Evolutionary conservation across 2,329 filamentous ascomycete species (phyloP), one percentile per base, ranked within the genome.

Genomic region (Hypoxylon sp.): DNA sequence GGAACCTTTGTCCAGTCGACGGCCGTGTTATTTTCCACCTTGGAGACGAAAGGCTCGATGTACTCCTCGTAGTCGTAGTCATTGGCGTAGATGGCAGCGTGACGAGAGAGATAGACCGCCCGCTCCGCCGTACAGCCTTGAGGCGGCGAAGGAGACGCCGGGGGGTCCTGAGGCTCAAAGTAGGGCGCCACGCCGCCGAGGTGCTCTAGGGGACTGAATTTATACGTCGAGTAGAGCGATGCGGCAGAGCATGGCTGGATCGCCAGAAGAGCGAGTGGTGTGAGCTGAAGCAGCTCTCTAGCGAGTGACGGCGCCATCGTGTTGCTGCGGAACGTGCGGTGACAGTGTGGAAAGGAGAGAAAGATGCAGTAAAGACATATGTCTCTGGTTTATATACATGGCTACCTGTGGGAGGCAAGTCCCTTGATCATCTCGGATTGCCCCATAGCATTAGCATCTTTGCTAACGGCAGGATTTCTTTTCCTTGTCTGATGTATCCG

Each of bases 71-170:
- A 84, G 65, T 86, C 83, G 55, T 79, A 82, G 65, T 85, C 83
- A 60, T 86, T 86, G 62, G 81, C 81, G 64, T 84, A 85, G 53
- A 86, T 85, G 29, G 83, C 83, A 0, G 83, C 83, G 63, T 86
- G 83, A n/a, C 83, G 82, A 13, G 81, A 77, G 0, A 86, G 74
- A 68, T 85, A 86, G 2, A 82, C 81, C 0, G 82, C 82, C 23
- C 79, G 77, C 0, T 75, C 78, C 1, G 80, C 73, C 0, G 76
- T 78, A 69, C 83, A 86, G 8, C 81, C 78, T 53, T 79, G 77
- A 0, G 82, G 82, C 3, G 78, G 69, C 3, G 72, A 65, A 1
- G 78, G 77, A 9, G 77, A 75, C 5, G 74, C 58, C 1, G 74
- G 77, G 20, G 81, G 79, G 51, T 82, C 77, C 57, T 82, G 76